Conservation (phyloP, 306 rosid species). For the Malus asiatica region DNA sequence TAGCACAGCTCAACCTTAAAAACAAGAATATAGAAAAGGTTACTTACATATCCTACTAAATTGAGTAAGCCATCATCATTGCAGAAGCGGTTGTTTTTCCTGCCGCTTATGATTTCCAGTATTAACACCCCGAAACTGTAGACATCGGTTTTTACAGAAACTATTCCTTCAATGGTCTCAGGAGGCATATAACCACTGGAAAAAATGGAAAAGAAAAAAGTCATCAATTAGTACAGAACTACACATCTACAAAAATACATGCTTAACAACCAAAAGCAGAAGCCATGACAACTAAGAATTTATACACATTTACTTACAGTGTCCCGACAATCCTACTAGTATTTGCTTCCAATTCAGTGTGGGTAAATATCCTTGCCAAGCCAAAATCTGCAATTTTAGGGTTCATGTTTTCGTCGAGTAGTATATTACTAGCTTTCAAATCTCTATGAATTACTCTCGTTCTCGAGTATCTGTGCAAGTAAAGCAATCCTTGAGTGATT, state of each 20-base stretch:
- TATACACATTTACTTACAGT: slow-evolving; percentile 7
- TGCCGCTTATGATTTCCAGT: slow-evolving; percentile 2
- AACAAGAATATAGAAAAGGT: not conserved
- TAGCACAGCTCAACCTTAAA: slow-evolving; percentile 9
- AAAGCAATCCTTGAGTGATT: slow-evolving; percentile 3
- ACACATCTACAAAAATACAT: not conserved
- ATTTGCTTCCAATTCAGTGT: slow-evolving; percentile 2
- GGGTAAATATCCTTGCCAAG: not conserved
- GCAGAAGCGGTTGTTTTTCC: not conserved
- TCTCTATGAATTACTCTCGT: not conserved
- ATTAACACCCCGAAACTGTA: not conserved
- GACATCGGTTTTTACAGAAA: not conserved
- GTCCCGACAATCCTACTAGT: slow-evolving; percentile 22
- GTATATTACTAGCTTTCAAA: slow-evolving; percentile 7
- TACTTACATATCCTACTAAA: slow-evolving; percentile 20
- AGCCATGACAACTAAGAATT: not conserved
- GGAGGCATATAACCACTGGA: slow-evolving; percentile 21
- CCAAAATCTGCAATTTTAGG: not conserved
- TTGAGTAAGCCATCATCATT: not conserved
- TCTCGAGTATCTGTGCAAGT: not conserved
- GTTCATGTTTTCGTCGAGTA: slow-evolving; percentile 4
- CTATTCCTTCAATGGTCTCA: not conserved
- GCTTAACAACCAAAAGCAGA: not conserved
- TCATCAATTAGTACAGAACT: not conserved
- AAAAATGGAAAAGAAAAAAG: not conserved